These are phyloP conservation scores for Lyophyllum shimeji DNA, from an alignment of 768 basidiomycete species.

Conservation along the genomic window DNA sequence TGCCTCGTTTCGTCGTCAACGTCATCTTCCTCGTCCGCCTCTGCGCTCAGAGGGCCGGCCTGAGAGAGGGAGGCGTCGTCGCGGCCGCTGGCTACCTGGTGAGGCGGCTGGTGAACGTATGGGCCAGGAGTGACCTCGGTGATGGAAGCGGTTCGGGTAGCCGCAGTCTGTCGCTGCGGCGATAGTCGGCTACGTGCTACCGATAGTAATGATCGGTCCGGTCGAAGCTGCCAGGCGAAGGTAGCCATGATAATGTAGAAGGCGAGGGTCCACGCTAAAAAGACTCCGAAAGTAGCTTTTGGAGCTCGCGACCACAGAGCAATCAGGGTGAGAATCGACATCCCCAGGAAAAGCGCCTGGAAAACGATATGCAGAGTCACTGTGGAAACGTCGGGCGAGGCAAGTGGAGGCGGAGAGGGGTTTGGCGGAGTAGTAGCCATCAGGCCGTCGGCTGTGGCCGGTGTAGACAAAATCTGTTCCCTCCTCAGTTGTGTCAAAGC, in stretches of 20 bases:
- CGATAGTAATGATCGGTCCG: slow-evolving; percentile 57
- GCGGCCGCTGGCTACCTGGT: slow-evolving; percentile 40
- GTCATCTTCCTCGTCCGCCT: slow-evolving; percentile 63
- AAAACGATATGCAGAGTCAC: slow-evolving; percentile 49
- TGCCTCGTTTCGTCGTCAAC: slow-evolving; percentile 75
- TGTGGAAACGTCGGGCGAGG: slow-evolving; percentile 35
- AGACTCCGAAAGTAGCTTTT: slow-evolving; percentile 56
- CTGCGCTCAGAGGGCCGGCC: slow-evolving; percentile 47
- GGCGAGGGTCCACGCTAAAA: slow-evolving; percentile 57
- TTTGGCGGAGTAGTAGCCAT: slow-evolving; percentile 6
- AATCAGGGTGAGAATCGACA: slow-evolving; percentile 56
- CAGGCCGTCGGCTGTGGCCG: slow-evolving; percentile 48
- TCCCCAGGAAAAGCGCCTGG: slow-evolving; percentile 57
- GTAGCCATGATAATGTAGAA: slow-evolving; percentile 57
- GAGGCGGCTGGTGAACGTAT: slow-evolving; percentile 68
- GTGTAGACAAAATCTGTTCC: slow-evolving; percentile 45
- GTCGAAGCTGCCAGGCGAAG: slow-evolving; percentile 59
- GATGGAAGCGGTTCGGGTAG: slow-evolving; percentile 36
- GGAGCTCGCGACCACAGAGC: slow-evolving; percentile 60
- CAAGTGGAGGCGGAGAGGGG: slow-evolving; percentile 5
- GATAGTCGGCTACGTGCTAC: slow-evolving; percentile 42
- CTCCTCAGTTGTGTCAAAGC: slow-evolving; percentile 57
- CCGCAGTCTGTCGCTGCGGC: slow-evolving; percentile 19
- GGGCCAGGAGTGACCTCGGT: slow-evolving; percentile 57
- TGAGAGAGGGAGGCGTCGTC: slow-evolving; percentile 39